Conservation (phyloP, 257 asterid species). For the Euphrasia confusa region DNA sequence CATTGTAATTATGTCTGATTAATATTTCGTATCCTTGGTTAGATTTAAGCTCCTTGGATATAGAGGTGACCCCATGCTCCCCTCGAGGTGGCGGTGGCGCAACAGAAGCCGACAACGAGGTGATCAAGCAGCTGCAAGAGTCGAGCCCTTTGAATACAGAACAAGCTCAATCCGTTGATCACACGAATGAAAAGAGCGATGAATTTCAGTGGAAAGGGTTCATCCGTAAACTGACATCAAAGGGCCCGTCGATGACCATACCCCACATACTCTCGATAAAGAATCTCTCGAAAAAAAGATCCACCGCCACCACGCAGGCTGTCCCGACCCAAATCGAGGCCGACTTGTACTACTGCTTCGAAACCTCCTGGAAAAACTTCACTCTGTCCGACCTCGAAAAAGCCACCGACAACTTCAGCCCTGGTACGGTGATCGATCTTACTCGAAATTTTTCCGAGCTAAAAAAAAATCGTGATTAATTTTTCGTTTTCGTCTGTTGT, state of each 20-base stretch:
- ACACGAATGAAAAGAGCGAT: conserved; percentile 31
- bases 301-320: conserved; percentile 40
- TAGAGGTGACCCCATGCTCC: conserved; percentile 36
- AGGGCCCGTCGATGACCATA: conserved; percentile 47
- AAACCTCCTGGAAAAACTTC: conserved; percentile 79
- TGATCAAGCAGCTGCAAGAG: conserved; percentile 29
- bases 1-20: no score
- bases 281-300: conserved; percentile 56
- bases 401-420: conserved; percentile 63
- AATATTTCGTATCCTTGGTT: background rate
- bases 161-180: background rate
- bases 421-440: conserved; percentile 37
- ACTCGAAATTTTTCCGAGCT: background rate
- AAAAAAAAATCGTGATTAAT: background rate
- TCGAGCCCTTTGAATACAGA: conserved; percentile 39
- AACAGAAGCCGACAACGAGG: conserved; percentile 25
- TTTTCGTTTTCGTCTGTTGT: background rate
- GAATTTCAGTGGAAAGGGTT: conserved; percentile 83
- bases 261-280: conserved; percentile 76
- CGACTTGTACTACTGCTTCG: conserved; percentile 59
- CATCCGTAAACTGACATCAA: conserved; percentile 63
- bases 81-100: conserved; percentile 42
- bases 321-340: conserved; percentile 54
- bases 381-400: conserved; percentile 62
- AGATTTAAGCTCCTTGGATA: conserved; percentile 49